Evolutionary conservation across 1,284 basidiomycete genomes (phyloP).

Genomic region (Sparassis latifolia): DNA sequence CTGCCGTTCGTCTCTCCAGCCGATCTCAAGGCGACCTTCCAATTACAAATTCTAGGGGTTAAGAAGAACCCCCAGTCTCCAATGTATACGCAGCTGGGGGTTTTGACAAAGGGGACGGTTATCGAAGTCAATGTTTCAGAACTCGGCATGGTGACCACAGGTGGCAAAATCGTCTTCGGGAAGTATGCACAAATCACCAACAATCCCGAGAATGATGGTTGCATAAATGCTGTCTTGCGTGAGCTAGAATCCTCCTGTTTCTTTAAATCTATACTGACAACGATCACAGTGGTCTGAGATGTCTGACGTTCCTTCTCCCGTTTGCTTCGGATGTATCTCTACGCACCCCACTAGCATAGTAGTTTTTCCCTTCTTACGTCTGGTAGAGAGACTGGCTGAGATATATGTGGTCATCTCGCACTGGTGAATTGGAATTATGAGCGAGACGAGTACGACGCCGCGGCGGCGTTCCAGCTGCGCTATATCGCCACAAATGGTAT

Average conservation of each 20-base stretch:
- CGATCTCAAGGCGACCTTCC: constrained; percentile 97
- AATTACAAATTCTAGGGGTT: constrained; percentile 95
- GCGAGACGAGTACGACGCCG: too few species aligned
- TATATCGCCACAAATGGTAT: too few species aligned
- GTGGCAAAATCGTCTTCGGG: constrained; percentile 88
- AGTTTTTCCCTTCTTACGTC: too few species aligned
- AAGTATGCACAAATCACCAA: constrained; percentile 98
- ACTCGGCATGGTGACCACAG: constrained; percentile 97
- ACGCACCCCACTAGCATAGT: too few species aligned
- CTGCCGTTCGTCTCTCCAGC: constrained; percentile 41
- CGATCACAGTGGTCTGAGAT: not conserved
- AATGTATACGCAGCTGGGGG: constrained; percentile 93
- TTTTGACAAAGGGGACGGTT: constrained; percentile 97
- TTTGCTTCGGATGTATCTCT: not conserved
- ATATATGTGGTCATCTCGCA: too few species aligned
- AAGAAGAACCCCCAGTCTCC: constrained; percentile 99
- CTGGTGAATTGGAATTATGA: too few species aligned
- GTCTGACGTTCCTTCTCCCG: not conserved
- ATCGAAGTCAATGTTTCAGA: constrained; percentile 98
- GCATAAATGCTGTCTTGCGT: constrained; percentile 90
- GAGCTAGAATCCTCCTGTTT: constrained; percentile 26
- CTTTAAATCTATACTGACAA: not conserved
- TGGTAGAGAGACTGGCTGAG: too few species aligned
- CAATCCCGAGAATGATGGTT: constrained; percentile 96
- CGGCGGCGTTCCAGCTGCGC: too few species aligned